Conservation (phyloP, 163 green algal genomes). For the Coccomyxa subellipsoidea region DNA sequence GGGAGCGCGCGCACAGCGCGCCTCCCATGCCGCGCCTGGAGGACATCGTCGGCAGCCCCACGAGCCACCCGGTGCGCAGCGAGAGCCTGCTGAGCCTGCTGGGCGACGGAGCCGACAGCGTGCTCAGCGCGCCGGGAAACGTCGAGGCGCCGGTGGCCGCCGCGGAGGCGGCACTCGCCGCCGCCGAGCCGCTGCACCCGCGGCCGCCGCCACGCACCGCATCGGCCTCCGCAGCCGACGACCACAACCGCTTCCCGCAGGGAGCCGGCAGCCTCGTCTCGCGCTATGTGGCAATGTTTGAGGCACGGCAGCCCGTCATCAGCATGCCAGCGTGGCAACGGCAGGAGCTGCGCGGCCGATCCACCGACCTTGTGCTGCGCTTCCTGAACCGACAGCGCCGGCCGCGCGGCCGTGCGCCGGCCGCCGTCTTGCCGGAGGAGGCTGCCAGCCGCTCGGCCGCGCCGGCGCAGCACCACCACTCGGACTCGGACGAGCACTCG, state of each 20-base stretch:
- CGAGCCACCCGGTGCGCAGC: background rate
- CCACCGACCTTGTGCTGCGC: conserved; percentile 1
- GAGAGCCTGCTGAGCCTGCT: background rate
- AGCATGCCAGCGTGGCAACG: conserved; percentile 10
- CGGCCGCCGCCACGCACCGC: background rate
- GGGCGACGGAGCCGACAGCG: background rate
- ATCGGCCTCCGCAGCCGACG: background rate
- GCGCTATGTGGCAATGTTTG: background rate
- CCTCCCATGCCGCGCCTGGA: background rate
- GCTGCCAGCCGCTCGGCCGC: background rate
- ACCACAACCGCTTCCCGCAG: background rate
- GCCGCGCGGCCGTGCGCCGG: background rate
- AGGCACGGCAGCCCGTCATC: background rate
- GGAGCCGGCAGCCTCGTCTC: background rate
- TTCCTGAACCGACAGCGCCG: background rate
- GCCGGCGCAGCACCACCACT: background rate
- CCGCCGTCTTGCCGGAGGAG: background rate
- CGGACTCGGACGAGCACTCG: background rate
- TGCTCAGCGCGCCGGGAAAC: background rate
- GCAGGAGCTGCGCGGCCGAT: background rate
- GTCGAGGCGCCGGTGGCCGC: background rate
- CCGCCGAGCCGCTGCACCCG: background rate
- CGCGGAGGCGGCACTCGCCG: background rate
- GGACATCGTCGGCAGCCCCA: background rate
- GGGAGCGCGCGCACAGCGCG: background rate